phyloP scores from a whole-genome alignment of 106 monocot species.

The Dactylorhiza incarnata region DNA sequence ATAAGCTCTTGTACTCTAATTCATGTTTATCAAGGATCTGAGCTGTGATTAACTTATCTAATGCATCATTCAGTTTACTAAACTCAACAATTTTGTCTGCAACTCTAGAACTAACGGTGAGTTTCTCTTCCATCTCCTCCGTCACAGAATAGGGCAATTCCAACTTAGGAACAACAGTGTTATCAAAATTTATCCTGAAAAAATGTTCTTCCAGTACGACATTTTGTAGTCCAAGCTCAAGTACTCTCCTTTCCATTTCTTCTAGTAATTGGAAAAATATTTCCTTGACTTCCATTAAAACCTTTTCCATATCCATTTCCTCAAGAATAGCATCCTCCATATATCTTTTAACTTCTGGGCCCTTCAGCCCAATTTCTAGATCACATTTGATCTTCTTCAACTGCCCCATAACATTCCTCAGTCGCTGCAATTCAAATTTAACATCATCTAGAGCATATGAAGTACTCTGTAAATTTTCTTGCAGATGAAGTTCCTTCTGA shows the following conservation, averaged over 20 bases:
- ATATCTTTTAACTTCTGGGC: conserved; percentile 14
- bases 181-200: conserved; percentile 15
- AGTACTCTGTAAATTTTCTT: conserved; percentile 23
- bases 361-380: conserved; percentile 24
- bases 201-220: conserved; percentile 22
- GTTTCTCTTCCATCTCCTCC: conserved; percentile 38
- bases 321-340: conserved; percentile 32
- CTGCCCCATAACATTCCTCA: conserved; percentile 20
- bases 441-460: conserved; percentile 17
- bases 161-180: conserved; percentile 11
- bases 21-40: conserved; percentile 43
- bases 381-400: conserved; percentile 33
- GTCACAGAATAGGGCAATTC: conserved; percentile 17
- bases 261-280: conserved; percentile 15
- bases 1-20: conserved; percentile 21
- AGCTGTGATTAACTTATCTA: conserved; percentile 20
- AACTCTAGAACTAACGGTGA: conserved; percentile 22
- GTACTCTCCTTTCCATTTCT: conserved; percentile 31
- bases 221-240: conserved; percentile 29
- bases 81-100: conserved; percentile 24
- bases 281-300: conserved; percentile 21
- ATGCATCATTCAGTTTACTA: conserved; percentile 16
- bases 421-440: conserved; percentile 33
- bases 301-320: conserved; percentile 27
- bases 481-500: conserved; percentile 28